Evolutionary conservation across 2,329 filamentous ascomycete genomes (phyloP).

Genomic region (Arthrobotrys iridis): DNA sequence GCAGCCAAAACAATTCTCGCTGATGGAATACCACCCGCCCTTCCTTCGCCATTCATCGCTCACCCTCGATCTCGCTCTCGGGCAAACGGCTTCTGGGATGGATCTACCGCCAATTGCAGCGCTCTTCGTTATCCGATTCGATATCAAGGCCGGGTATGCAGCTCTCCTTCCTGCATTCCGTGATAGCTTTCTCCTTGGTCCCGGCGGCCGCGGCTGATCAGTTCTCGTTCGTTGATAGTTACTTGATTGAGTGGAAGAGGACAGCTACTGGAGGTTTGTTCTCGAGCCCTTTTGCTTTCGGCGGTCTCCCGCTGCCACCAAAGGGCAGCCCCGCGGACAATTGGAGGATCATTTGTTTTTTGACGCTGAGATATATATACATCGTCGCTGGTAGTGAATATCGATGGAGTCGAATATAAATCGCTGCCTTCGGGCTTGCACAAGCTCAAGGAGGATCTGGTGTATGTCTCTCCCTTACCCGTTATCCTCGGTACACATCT

Average conservation of each 20-base stretch:
- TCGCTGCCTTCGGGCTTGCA: conserved; percentile 93
- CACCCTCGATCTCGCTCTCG: conserved; percentile 55
- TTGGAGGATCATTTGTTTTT: not conserved
- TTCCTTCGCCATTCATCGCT: conserved; percentile 53
- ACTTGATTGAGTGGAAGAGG: conserved; percentile 88
- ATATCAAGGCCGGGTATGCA: conserved; percentile 84
- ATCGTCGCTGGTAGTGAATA: conserved; percentile 34
- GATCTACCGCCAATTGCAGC: conserved; percentile 75
- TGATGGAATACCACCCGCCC: conserved; percentile 30
- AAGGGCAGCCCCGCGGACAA: not conserved
- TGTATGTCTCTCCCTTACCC: conserved; percentile 62
- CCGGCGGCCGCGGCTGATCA: conserved; percentile 15
- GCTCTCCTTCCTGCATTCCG: conserved; percentile 4
- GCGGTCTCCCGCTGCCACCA: not conserved
- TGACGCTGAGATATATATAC: conserved; percentile 3
- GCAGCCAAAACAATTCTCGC: conserved; percentile 25
- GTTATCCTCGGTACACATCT: not conserved
- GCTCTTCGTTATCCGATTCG: conserved; percentile 88
- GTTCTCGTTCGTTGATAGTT: conserved; percentile 63
- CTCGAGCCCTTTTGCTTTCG: conserved; percentile 8
- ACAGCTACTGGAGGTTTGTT: conserved; percentile 72
- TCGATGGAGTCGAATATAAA: conserved; percentile 95
- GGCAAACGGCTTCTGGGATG: conserved; percentile 44
- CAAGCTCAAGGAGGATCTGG: conserved; percentile 83
- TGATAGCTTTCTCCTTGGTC: conserved; percentile 25